Percentiles rank a stretch among this genome's conserved stretches.
These are phyloP conservation scores for Knoxia roxburghii DNA, from an alignment of 257 asterid genomes.

Conservation along the genomic window DNA sequence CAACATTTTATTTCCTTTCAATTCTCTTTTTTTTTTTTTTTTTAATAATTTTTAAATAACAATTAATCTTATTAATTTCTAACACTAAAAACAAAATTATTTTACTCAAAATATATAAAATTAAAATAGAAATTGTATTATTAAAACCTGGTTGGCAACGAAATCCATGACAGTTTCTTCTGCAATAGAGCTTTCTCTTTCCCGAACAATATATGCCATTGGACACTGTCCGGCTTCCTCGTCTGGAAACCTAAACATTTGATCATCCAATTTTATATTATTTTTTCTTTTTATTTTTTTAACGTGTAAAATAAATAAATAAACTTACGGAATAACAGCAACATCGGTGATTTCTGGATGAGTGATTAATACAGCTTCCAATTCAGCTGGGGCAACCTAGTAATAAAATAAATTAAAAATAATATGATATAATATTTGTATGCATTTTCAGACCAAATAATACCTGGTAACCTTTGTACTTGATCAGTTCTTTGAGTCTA, in stretches of 20 bases:
- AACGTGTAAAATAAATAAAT: background rate
- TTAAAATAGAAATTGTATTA: too few relatives aligned
- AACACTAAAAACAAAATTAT: too few relatives aligned
- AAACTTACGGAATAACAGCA: slow-evolving; percentile 83
- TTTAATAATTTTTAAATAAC: too few relatives aligned
- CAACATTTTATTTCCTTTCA: too few relatives aligned
- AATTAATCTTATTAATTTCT: too few relatives aligned
- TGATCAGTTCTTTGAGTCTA: slow-evolving; percentile 89
- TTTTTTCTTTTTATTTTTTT: too few relatives aligned
- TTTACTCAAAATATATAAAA: too few relatives aligned
- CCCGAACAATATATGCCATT: slow-evolving; percentile 81
- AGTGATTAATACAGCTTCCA: slow-evolving; percentile 71
- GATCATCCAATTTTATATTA: too few relatives aligned
- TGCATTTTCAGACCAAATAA: background rate
- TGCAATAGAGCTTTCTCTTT: slow-evolving; percentile 37
- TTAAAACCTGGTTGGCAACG: slow-evolving; percentile 58
- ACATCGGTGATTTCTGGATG: slow-evolving; percentile 71
- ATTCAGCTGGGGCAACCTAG: slow-evolving; percentile 97
- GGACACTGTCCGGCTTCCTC: slow-evolving; percentile 76
- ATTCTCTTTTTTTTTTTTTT: too few relatives aligned
- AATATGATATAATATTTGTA: too few relatives aligned
- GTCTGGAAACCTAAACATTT: slow-evolving; percentile 62
- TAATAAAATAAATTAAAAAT: too few relatives aligned
- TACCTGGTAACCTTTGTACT: slow-evolving; percentile 93
- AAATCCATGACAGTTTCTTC: slow-evolving; percentile 57